phyloP scores from a whole-genome alignment of 768 basidiomycete species.

The Sistotremastrum niveocremeum region DNA sequence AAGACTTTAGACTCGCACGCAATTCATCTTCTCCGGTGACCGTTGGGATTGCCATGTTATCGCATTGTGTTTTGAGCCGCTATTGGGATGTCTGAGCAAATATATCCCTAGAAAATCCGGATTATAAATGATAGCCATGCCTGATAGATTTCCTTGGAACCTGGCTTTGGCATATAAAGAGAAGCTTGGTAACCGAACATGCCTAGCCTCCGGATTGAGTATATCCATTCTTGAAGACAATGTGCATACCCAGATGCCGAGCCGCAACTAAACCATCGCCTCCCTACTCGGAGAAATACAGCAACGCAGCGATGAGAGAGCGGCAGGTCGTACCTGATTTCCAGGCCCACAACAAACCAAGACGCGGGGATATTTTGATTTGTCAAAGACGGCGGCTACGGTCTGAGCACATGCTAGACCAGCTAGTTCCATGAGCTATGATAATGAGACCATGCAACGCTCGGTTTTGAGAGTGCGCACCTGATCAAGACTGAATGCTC shows the following conservation, averaged over 20 bases:
- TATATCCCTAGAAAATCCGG: neutral
- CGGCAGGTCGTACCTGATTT: slow-evolving; percentile 49
- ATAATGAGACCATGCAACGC: neutral
- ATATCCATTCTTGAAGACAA: neutral
- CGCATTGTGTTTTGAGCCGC: slow-evolving; percentile 77
- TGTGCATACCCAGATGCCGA: slow-evolving; percentile 64
- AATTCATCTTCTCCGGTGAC: slow-evolving; percentile 36
- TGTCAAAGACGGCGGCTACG: slow-evolving; percentile 62
- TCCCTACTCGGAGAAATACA: slow-evolving; percentile 22
- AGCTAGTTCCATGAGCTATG: slow-evolving; percentile 88
- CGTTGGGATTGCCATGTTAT: slow-evolving; percentile 75
- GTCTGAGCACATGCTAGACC: slow-evolving; percentile 89
- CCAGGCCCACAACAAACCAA: slow-evolving; percentile 97
- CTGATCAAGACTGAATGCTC: slow-evolving; percentile 93
- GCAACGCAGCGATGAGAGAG: neutral
- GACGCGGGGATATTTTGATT: slow-evolving; percentile 56
- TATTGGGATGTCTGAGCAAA: slow-evolving; percentile 14
- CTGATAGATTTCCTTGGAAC: slow-evolving; percentile 86
- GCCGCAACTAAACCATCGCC: slow-evolving; percentile 97
- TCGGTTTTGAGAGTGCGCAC: slow-evolving; percentile 22
- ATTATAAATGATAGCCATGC: slow-evolving; percentile 20
- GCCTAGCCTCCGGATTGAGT: slow-evolving; percentile 26
- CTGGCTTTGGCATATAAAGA: slow-evolving; percentile 94
- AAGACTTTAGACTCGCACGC: slow-evolving; percentile 34
- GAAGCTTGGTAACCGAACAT: slow-evolving; percentile 88